phyloP scores from a whole-genome alignment of 176 grass and related monocot genomes.

The Aegilops bicornis region DNA sequence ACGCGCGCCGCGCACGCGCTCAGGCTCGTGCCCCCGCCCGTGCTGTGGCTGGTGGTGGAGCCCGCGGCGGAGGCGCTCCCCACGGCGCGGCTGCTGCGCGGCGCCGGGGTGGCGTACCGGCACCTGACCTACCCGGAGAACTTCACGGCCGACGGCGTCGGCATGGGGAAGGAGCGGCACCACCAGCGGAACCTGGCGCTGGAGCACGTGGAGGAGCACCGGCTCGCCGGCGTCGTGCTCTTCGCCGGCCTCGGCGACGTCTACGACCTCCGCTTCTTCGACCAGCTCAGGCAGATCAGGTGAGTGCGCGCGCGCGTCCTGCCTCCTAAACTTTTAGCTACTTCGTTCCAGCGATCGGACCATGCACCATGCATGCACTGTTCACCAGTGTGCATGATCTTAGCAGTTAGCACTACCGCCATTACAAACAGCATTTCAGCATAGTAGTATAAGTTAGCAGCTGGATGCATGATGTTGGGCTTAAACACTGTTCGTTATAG shows the following conservation, averaged over 20 bases:
- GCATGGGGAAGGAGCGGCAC: constrained; percentile 26
- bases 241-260: constrained; percentile 60
- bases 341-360: background rate
- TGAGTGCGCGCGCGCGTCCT: background rate
- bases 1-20: constrained; percentile 67
- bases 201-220: constrained; percentile 74
- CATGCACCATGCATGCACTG: no score
- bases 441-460: background rate
- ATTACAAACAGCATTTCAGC: background rate
- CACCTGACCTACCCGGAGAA: constrained; percentile 71
- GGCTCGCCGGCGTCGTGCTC: constrained; percentile 59
- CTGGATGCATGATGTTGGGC: background rate
- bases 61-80: constrained; percentile 20
- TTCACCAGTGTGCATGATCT: background rate
- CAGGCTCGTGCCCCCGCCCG: constrained; percentile 57
- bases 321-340: no score
- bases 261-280: constrained; percentile 65
- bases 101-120: constrained; percentile 66
- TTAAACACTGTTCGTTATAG: background rate
- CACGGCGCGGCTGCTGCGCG: constrained; percentile 63
- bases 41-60: constrained; percentile 95
- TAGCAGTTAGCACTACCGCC: background rate
- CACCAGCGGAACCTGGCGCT: constrained; percentile 77
- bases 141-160: constrained; percentile 36
- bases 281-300: constrained; percentile 56